Percentiles rank a stretch among this genome's conserved stretches.
These are phyloP conservation scores for Talaromyces proteolyticus DNA, from an alignment of 495 filamentous ascomycete genomes.

Conservation along the genomic window DNA sequence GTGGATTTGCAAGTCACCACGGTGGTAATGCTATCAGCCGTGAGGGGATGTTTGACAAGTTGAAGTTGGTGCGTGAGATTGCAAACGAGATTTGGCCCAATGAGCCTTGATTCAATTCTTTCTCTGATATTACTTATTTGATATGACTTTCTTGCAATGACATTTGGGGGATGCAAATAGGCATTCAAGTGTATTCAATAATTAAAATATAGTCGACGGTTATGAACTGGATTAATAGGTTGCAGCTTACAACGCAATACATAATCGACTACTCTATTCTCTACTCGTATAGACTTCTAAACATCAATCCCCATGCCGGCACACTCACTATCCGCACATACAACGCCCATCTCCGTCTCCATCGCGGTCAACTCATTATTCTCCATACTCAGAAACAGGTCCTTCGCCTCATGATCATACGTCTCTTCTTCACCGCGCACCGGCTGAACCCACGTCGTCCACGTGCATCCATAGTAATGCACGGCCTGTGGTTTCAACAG, in stretches of 20 bases:
- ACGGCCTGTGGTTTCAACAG: not conserved
- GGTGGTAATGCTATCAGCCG: conserved; percentile 59
- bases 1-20: conserved; percentile 71
- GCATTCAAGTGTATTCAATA: too few relatives aligned
- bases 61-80: conserved; percentile 61
- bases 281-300: not conserved
- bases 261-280: too few relatives aligned
- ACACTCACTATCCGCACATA: conserved; percentile 5
- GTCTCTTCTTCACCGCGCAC: conserved; percentile 2
- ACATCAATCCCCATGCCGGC: not conserved
- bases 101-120: conserved; percentile 49
- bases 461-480: not conserved
- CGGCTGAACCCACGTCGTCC: not conserved
- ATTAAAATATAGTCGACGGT: too few relatives aligned
- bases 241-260: not conserved
- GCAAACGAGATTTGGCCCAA: conserved; percentile 69
- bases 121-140: too few relatives aligned
- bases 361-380: not conserved
- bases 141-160: too few relatives aligned
- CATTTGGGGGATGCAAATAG: too few relatives aligned
- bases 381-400: not conserved
- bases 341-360: conserved; percentile 5
- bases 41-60: conserved; percentile 65
- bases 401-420: not conserved
- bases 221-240: too few relatives aligned